Evolutionary conservation across 2,329 filamentous ascomycete species (phyloP), one percentile per base, ranked within the genome.

Genomic region (Phyllosticta paracitricarpa): DNA sequence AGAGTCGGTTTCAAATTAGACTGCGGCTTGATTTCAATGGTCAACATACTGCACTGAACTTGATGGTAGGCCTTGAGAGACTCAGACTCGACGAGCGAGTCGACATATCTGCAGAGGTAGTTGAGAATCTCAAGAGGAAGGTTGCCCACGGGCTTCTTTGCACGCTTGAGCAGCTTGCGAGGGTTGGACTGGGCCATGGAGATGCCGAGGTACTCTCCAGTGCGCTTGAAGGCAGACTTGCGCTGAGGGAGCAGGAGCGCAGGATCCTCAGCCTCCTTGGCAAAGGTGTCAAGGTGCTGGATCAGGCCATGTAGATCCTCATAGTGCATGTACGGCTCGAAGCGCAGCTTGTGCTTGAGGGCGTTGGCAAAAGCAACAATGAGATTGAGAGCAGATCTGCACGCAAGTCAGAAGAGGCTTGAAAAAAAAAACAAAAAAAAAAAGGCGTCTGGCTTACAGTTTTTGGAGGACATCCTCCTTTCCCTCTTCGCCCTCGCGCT

Each of bases 71-170:
- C 51, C 60, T 78, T 74, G 30, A 88, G 76, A 14, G 51, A 22
- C n/a, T n/a, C 6, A 33, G 40, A 10, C 30, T 74, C 70, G 56
- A 87, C 78, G 64, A 86, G 75, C 57, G 80, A 79, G 66, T 91
- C 85, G 33, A 89, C 74, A 64, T 88, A 88, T 25, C 84, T 75
- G 22, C 83, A 83, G 4, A 94, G 73, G 70, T 93, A 87, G 69
- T 82, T 87, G 30, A 94, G 78, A 59, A 94, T 89, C 71, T 95
- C 90, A 8, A 93, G 79, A 0, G 90, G 90, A n/a, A 93, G 79
- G 72, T 95, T 92, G 60, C 90, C 90, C 12, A 93, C 80, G 1
- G 89, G 89, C 66, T 82, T 83, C 64, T 83, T 82, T 14, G 88
- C 83, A 53, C 82, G 81, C 80, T 94, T 94, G 73, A 94, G 79